Percentiles rank a stretch among this genome's conserved stretches.
Conservation (phyloP, 345 rosid species). For the Lagerstroemia speciosa region DNA sequence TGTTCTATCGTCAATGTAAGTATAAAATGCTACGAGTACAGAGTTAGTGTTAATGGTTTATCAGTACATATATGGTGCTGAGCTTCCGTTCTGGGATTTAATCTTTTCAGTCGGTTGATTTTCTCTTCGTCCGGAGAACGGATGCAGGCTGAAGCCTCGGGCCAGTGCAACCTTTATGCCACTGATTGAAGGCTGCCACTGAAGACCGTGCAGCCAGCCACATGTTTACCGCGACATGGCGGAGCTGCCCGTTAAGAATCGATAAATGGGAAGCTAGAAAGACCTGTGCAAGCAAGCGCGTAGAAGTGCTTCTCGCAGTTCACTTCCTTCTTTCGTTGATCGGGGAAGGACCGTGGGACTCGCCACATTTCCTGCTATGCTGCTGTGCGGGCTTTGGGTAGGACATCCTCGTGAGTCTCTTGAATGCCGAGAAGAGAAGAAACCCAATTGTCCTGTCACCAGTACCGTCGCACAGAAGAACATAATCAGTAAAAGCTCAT, state of each 20-base stretch:
- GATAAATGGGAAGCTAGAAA: not conserved
- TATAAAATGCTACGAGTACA: not conserved
- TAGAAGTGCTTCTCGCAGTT: constrained; percentile 32
- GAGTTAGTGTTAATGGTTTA: not conserved
- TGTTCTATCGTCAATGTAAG: too few species aligned
- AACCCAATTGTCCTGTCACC: constrained; percentile 63
- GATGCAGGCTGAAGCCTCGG: constrained; percentile 76
- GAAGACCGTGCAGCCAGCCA: constrained; percentile 75
- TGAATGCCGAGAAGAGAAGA: constrained; percentile 63
- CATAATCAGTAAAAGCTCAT: not conserved
- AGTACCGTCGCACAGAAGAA: constrained; percentile 23
- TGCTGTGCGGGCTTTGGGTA: constrained; percentile 68
- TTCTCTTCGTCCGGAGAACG: constrained; percentile 80
- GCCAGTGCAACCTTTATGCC: constrained; percentile 86
- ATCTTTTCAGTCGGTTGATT: constrained; percentile 27
- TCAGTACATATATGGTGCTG: not conserved
- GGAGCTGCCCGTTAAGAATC: not conserved
- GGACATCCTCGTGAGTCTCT: constrained; percentile 65
- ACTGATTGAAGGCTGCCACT: constrained; percentile 63
- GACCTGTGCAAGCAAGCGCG: constrained; percentile 4
- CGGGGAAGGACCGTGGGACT: constrained; percentile 47
- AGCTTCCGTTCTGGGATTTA: not conserved
- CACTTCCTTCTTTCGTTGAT: constrained; percentile 70
- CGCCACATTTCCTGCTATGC: constrained; percentile 48
- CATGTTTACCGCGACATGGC: constrained; percentile 38